A percentile compares a stretch with the other conserved stretches of the same genome.
Evolutionary conservation across 2,329 filamentous ascomycete genomes (phyloP).

Genomic region (Neofusicoccum parvum): DNA sequence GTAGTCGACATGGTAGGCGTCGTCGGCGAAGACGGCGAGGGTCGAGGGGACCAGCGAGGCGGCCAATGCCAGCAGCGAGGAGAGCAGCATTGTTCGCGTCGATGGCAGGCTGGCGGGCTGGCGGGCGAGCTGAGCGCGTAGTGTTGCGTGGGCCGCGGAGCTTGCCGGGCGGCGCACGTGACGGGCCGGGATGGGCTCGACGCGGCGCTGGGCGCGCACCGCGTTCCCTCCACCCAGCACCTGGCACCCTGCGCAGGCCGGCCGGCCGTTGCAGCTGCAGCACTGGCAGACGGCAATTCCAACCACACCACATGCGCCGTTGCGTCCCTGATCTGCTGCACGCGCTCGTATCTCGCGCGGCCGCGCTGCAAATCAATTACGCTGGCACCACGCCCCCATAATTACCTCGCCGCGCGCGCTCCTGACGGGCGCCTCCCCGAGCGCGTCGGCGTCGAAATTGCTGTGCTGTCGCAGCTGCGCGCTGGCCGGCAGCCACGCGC

Average conservation of each 20-base stretch:
- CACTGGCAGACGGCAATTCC: background rate
- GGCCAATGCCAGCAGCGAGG: constrained; percentile 38
- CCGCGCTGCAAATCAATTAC: constrained; percentile 4
- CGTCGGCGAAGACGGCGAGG: constrained; percentile 79
- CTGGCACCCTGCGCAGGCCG: background rate
- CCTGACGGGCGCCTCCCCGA: background rate
- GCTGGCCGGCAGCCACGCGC: constrained; percentile 16
- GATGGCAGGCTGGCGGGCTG: constrained; percentile 13
- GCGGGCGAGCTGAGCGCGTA: constrained; percentile 3
- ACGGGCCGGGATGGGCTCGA: background rate
- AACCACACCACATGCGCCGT: constrained; percentile 11
- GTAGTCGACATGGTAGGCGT: constrained; percentile 90
- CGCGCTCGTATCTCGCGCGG: constrained; percentile 3
- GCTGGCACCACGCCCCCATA: constrained; percentile 9
- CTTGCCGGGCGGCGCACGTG: constrained; percentile 12
- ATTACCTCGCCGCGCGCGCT: background rate
- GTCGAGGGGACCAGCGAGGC: constrained; percentile 54
- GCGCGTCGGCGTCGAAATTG: background rate
- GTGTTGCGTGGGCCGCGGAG: constrained; percentile 9
- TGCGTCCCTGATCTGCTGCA: constrained; percentile 17
- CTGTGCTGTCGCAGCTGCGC: constrained; percentile 7
- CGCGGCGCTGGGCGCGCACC: background rate
- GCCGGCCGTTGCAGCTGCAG: constrained; percentile 12
- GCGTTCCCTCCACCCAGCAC: background rate
- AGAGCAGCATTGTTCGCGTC: constrained; percentile 37